Base-by-base conservation (phyloP, 352 stramenopile genomes). In the Pythium monospermum region DNA sequence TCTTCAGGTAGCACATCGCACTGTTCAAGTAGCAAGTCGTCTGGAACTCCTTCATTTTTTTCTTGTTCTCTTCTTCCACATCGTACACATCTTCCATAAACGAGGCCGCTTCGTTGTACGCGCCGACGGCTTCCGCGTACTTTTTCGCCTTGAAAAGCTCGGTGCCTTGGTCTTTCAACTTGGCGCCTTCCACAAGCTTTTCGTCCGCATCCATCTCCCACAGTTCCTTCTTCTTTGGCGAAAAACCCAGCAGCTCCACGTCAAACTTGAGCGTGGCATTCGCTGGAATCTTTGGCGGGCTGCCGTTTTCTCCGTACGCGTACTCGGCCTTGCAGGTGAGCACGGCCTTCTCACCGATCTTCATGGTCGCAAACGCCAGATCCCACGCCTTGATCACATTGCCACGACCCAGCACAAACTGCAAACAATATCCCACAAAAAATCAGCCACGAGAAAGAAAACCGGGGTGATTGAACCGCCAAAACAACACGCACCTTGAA, bases 201-300 rank as follows among this genome's bases (percentile, higher is more conserved):
- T 93, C 82, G 18, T 76, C 68, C 0, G 77, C 57, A 39, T 85
- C 73, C 81, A 95, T 93, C 51, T 98, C 88, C 89, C 88, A 98
- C 62, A 93, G 87, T 66, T 98, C 85, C 66, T 98, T 98, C 31
- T 91, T 85, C 69, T 98, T 98, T 44, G 96, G 87, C 45, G 82
- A 79, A 66, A 98, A 98, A 39, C 81, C 87, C 23, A 98, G 61
- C 41, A 98, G 66, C 71, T 98, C 95, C 8, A 98, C 93, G 41
- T 98, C 95, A 68, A 98, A 98, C 62, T 96, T 87, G 16, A 98
- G 69, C 47, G 85, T 96, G 6, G 94, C 87, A 46, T 96, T 93
- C n/a, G 78, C 65, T 7, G 95, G 95, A 57, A 98, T 98, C 64
- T 97, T 98, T 0, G 91, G 92, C 26, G 91, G 92, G 47, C 73